Base-by-base conservation (phyloP, 495 filamentous ascomycete species). In the Neurospora sp. region DNA sequence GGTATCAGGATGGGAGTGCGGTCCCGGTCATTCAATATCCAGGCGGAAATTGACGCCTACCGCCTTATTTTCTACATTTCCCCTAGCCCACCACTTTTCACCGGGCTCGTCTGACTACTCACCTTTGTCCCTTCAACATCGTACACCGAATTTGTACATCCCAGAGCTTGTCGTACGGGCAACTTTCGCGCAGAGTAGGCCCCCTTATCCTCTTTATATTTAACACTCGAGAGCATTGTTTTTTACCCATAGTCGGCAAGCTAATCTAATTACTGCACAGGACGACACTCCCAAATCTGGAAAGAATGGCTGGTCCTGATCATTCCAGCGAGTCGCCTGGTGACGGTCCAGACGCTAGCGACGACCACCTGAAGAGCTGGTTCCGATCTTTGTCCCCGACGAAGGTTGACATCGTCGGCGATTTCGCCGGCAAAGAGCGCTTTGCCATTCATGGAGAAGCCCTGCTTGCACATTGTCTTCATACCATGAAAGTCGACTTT, bases 361-460 rank as follows among this genome's bases (percentile, higher is more conserved):
- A 27, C 9, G 10, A 35, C 6, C 27, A 3, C 12, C 12, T 65
- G 53, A 65, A 65, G 53, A 65, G 31, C 53, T 65, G 53, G 53
- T 27, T 65, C 53, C 53, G 7, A 35, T 65, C 27, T 2, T 35
- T 65, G 31, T 27, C 53, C 14, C 74, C 82, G n/a, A 72, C 77
- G 40, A 80, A 71, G 31, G 76, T 91, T 40, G 89, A 92, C 77
- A 82, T 92, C 2, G 85, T 91, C 3, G 91, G 92, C 3, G 92
- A 94, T 76, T 93, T 91, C 80, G 90, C 89, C 10, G 92, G 92
- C 18, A 84, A 86, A 68, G 91, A 92, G 72, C 83, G 89, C 1
- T 93, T 93, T 80, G 78, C 92, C 9, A 83, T 94, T 45, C 89
- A 94, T 74, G 92, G 91, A 2, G 92, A 94, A 71, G 91, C 91